Percentiles rank a stretch among this genome's conserved stretches.
Conservation (phyloP, 768 basidiomycete species). For the Austroboletus eburneus region DNA sequence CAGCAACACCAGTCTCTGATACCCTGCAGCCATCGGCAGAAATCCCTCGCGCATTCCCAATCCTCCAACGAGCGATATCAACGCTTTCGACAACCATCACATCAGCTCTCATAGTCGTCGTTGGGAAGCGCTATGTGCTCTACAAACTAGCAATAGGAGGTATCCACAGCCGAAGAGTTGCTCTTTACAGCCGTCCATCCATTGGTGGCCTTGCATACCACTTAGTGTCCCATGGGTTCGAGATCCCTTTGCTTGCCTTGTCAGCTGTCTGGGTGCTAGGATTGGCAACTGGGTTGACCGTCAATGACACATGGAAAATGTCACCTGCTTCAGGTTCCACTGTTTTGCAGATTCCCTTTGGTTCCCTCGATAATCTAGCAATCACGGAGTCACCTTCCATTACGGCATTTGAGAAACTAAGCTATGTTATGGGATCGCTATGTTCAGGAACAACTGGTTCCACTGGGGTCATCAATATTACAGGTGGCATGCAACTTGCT, state of each 20-base stretch:
- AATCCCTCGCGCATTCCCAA: too few species aligned
- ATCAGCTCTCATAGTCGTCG: constrained; percentile 13
- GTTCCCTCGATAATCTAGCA: background rate
- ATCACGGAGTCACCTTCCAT: background rate
- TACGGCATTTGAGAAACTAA: constrained; percentile 1
- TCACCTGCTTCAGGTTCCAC: background rate
- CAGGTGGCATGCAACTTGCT: background rate
- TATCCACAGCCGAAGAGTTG: constrained; percentile 10
- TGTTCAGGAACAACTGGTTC: background rate
- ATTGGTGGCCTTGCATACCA: constrained; percentile 9
- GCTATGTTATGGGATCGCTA: constrained; percentile 1
- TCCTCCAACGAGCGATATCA: constrained; percentile 8
- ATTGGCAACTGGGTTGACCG: constrained; percentile 11
- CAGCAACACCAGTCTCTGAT: too few species aligned
- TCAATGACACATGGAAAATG: constrained; percentile 6
- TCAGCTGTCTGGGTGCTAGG: constrained; percentile 11
- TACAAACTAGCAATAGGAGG: constrained; percentile 9
- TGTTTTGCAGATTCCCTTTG: too few species aligned
- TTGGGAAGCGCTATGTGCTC: constrained; percentile 15
- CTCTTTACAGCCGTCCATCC: constrained; percentile 9
- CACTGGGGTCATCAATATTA: constrained; percentile 11
- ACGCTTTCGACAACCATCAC: constrained; percentile 11
- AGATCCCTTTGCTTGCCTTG: constrained; percentile 9
- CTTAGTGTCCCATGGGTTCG: constrained; percentile 4
- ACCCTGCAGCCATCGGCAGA: too few species aligned